Percentiles rank a stretch among this genome's conserved stretches.
phyloP scores from a whole-genome alignment of 1,139 yeast species.

The Hansenula lynferdii region DNA sequence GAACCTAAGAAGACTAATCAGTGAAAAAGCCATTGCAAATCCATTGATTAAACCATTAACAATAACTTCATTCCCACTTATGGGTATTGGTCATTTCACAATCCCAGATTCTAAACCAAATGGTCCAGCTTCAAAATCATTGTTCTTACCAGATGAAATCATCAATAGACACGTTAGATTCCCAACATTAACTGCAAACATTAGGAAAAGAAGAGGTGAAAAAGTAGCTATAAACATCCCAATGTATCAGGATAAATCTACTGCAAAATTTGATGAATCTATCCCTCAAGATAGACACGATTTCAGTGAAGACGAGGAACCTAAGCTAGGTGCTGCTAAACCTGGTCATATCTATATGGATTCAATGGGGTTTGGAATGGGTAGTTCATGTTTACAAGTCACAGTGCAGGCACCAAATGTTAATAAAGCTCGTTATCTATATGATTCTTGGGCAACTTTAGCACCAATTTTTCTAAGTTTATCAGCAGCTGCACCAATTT shows the following conservation, averaged over 20 bases:
- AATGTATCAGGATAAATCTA: constrained; percentile 64
- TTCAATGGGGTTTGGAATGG: constrained; percentile 99
- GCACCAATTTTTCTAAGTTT: constrained; percentile 81
- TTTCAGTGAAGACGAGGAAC: constrained; percentile 67
- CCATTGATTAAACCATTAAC: constrained; percentile 62
- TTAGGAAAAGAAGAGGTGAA: constrained; percentile 81
- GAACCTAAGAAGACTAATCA: constrained; percentile 63
- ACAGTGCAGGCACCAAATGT: constrained; percentile 88
- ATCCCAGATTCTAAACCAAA: constrained; percentile 60
- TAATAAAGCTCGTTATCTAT: constrained; percentile 69
- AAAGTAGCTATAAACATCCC: constrained; percentile 93
- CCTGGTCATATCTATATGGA: constrained; percentile 93
- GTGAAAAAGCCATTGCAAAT: constrained; percentile 28
- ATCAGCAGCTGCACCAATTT: constrained; percentile 90
- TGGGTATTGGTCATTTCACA: constrained; percentile 79
- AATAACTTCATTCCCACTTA: constrained; percentile 76
- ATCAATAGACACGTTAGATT: constrained; percentile 93
- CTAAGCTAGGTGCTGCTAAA: constrained; percentile 66
- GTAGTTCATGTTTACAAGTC: constrained; percentile 88
- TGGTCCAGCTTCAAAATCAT: constrained; percentile 79
- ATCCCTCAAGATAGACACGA: constrained; percentile 50
- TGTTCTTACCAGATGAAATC: constrained; percentile 90
- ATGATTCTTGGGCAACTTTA: constrained; percentile 82
- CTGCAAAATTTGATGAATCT: constrained; percentile 67
- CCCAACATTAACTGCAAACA: constrained; percentile 93